These are phyloP conservation scores for Penicillium sp. DNA, from an alignment of 2,329 filamentous ascomycete species.

Conservation along the genomic window DNA sequence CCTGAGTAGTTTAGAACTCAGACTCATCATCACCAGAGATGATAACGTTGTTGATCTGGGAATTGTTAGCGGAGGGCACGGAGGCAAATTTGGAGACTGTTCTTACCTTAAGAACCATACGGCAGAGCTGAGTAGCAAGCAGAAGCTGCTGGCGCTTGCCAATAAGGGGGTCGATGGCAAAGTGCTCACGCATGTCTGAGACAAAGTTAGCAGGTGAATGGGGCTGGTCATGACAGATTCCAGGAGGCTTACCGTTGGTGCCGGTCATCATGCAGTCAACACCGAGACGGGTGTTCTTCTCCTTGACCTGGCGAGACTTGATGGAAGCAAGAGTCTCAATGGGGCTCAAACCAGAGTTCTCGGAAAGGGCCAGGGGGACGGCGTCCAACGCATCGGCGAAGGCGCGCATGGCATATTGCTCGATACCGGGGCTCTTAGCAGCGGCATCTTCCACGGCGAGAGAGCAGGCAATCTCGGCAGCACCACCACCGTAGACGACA, in stretches of 20 bases:
- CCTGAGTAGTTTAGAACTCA: conserved; percentile 66
- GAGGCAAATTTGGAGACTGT: conserved; percentile 1
- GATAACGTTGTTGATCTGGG: conserved; percentile 84
- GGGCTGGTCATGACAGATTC: not conserved
- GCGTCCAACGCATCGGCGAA: conserved; percentile 94
- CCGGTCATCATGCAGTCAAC: conserved; percentile 98
- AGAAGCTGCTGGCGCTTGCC: conserved; percentile 97
- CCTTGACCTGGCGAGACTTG: conserved; percentile 95
- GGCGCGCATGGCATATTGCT: conserved; percentile 98
- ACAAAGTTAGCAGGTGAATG: conserved; percentile 9
- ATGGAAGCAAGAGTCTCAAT: conserved; percentile 93
- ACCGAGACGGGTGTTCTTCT: conserved; percentile 75
- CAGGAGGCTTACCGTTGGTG: conserved; percentile 67
- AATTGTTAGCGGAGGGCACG: conserved; percentile 17
- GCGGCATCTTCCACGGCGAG: conserved; percentile 94
- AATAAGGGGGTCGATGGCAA: conserved; percentile 97
- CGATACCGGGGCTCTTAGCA: conserved; percentile 91
- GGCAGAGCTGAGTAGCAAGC: conserved; percentile 93
- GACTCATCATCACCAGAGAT: conserved; percentile 83
- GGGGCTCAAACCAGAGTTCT: conserved; percentile 94
- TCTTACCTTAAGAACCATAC: conserved; percentile 89
- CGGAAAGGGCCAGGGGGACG: conserved; percentile 91
- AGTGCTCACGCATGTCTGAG: conserved; percentile 90
- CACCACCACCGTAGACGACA: conserved; percentile 95
- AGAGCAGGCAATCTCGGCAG: conserved; percentile 95